Percentiles rank a stretch among this genome's conserved stretches.
Conservation (phyloP, 805 yeast genomes). For the Priceomyces carsonii region DNA sequence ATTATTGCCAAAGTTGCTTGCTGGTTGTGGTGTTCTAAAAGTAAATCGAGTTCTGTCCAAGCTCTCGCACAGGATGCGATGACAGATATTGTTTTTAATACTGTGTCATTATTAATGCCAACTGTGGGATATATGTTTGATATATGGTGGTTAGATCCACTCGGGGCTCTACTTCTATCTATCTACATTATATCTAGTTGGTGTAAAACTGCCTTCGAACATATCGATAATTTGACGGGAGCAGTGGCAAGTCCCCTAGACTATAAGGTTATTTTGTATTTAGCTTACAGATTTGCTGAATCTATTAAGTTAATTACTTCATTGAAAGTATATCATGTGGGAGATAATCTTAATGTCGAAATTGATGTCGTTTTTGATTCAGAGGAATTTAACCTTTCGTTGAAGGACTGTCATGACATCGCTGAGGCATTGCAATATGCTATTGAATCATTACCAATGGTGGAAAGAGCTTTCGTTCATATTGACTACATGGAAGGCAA, state of each 20-base stretch:
- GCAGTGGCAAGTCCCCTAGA: conserved; percentile 64
- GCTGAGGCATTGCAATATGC: conserved; percentile 84
- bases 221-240: conserved; percentile 74
- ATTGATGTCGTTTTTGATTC: conserved; percentile 61
- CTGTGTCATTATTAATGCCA: conserved; percentile 72
- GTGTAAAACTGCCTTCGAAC: conserved; percentile 66
- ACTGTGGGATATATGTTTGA: conserved; percentile 51
- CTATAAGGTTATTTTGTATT: conserved; percentile 64
- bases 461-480: conserved; percentile 82
- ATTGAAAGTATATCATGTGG: conserved; percentile 73
- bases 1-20: conserved; percentile 60
- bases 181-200: conserved; percentile 64
- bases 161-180: conserved; percentile 68
- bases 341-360: conserved; percentile 75
- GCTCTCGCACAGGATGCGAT: conserved; percentile 82
- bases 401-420: conserved; percentile 74
- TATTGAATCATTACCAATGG: conserved; percentile 71
- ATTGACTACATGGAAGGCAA: conserved; percentile 60
- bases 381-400: conserved; percentile 44
- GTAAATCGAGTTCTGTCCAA: conserved; percentile 66
- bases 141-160: conserved; percentile 73
- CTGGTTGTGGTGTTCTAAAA: conserved; percentile 61
- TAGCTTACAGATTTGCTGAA: conserved; percentile 69
- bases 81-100: conserved; percentile 75
- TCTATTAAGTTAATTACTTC: conserved; percentile 64